Conservation (phyloP, 2,329 filamentous ascomycete genomes). For the Hyphodiscus sp. region DNA sequence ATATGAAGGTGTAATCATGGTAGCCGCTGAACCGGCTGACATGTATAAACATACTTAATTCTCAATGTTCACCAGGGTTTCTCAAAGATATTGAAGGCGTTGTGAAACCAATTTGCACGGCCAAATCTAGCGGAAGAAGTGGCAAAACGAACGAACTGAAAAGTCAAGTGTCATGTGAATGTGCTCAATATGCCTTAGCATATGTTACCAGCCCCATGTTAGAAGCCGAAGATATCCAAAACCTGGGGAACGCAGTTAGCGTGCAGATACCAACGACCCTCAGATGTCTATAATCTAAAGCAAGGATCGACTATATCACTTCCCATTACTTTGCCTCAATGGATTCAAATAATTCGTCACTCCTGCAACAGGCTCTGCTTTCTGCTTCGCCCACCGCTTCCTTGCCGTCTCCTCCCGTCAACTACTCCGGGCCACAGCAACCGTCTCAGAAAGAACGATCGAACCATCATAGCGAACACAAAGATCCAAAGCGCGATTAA, state of each 20-base stretch:
- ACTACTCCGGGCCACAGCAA: constrained; percentile 63
- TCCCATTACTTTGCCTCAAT: not conserved
- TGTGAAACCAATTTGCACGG: no score
- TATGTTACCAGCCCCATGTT: no score
- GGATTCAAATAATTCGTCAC: not conserved
- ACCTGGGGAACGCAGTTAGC: not conserved
- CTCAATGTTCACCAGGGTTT: no score
- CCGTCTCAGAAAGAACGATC: constrained; percentile 57
- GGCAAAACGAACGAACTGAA: no score
- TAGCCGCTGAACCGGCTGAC: no score
- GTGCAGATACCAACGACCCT: not conserved
- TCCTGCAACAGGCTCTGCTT: not conserved
- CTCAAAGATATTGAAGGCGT: no score
- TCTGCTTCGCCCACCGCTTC: constrained; percentile 6
- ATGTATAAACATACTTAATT: no score
- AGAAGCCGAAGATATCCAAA: no score
- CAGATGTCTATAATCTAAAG: not conserved
- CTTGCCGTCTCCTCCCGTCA: constrained; percentile 10
- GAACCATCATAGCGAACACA: constrained; percentile 64
- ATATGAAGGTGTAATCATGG: no score
- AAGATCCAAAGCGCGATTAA: constrained; percentile 62
- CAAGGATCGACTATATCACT: not conserved
- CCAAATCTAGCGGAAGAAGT: no score
- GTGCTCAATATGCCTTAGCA: no score
- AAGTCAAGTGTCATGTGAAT: no score